Evolutionary conservation across 169 alveolate species (phyloP).

Genomic region (Blepharisma undulans): DNA sequence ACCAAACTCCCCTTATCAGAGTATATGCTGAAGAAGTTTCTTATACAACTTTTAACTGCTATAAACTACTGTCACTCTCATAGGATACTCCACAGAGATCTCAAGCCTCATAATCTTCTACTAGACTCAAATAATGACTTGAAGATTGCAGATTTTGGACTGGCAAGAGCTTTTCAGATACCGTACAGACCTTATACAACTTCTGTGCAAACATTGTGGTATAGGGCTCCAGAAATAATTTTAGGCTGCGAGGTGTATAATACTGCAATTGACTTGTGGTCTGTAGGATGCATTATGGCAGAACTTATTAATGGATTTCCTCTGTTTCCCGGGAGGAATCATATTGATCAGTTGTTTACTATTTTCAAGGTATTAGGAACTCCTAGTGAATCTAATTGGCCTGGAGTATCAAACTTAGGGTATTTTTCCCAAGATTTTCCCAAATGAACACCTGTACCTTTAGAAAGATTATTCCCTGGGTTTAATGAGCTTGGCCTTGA

Average conservation of each 20-base stretch:
- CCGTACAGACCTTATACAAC: slow-evolving; percentile 89
- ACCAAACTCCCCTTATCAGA: neutral
- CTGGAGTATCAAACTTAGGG: slow-evolving; percentile 77
- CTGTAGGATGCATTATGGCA: slow-evolving; percentile 86
- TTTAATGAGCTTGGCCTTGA: slow-evolving; percentile 63
- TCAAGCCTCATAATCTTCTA: slow-evolving; percentile 88
- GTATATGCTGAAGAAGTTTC: slow-evolving; percentile 49
- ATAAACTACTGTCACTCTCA: slow-evolving; percentile 79
- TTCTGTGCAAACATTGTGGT: slow-evolving; percentile 89
- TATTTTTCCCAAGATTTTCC: slow-evolving; percentile 46
- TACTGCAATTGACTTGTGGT: slow-evolving; percentile 91
- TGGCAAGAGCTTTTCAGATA: slow-evolving; percentile 92
- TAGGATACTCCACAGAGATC: slow-evolving; percentile 87
- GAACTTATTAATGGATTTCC: slow-evolving; percentile 80
- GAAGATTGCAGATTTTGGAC: slow-evolving; percentile 86
- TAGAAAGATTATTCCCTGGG: slow-evolving; percentile 48
- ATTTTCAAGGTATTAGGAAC: slow-evolving; percentile 83
- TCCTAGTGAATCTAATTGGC: slow-evolving; percentile 87
- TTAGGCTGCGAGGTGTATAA: slow-evolving; percentile 85
- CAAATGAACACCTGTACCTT: slow-evolving; percentile 37
- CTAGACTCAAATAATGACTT: slow-evolving; percentile 76
- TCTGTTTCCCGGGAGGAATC: slow-evolving; percentile 85
- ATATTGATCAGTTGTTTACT: slow-evolving; percentile 84
- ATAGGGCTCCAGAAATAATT: slow-evolving; percentile 91
- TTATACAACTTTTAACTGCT: slow-evolving; percentile 76